Evolutionary conservation across 2,329 filamentous ascomycete genomes (phyloP), one percentile per base, ranked within the genome.

Genomic region (Trichoderma koningiopsis): DNA sequence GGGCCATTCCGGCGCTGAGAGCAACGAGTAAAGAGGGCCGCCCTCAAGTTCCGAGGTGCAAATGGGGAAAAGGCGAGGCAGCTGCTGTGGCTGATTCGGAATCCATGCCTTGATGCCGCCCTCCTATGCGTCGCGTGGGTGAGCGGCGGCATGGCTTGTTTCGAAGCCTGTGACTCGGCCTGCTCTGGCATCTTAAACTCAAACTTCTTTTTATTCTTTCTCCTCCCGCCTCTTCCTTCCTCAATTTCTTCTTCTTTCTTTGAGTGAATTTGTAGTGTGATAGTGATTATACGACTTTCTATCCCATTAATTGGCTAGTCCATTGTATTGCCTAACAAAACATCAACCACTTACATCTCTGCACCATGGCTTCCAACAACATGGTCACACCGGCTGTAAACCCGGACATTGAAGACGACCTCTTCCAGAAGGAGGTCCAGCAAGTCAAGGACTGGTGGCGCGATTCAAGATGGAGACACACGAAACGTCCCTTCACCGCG

Each of bases 401-500:
- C 77, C 84, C 85, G 65, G 82, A 84, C 69, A 74, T 78, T 68
- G 88, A 91, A 77, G 88, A 90, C 71, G 83, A 91, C 76, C 83
- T 90, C 76, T 97, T 91, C 83, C 86, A 89, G 76, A 87, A 91
- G 74, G 96, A 99, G 79, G 93, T 98, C 70, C 89, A 91, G 76
- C 89, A 91, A 74, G 91, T 98, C 74, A 93, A 97, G 88, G 84
- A 91, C 81, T 99, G 96, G 96, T 99, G 96, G 96, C 87, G 85
- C 65, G 92, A 96, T 76, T 88, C 93, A 69, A 88, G 96, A 86
- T 99, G 96, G 96, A 88, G 92, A 79, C 89, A 93, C 82, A 99
- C 96, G 75, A 94, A 92, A 84, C 88, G 96, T 70, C 91, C 96
- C 29, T 99, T 96, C 80, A 97, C 94, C 4, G 94, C 96, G 37